Evolutionary conservation across 2,329 filamentous ascomycete species (phyloP), one percentile per base, ranked within the genome.

Genomic region (Lecanicillium sp.): DNA sequence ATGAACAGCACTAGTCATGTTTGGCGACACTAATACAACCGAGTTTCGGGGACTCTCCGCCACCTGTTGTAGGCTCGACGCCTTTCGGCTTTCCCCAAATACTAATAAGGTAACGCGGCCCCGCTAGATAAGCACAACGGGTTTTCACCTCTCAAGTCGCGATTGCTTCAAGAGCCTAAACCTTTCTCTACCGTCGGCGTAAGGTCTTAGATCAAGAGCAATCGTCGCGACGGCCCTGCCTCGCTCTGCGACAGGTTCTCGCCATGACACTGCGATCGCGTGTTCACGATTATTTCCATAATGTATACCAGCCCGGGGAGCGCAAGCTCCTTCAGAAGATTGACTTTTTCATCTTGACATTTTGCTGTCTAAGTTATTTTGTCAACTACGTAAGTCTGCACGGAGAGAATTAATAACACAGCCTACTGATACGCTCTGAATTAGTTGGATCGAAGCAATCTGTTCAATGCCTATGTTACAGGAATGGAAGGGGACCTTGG

Each of bases 271-370:
- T 43, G 16, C n/a, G 18, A 4, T 35, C 43, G 36, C 45, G 22
- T 27, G 18, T 60, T n/a, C 51, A 53, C 37, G 50, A 52, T 9
- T 62, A 66, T 40, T 45, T 65, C n/a, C 46, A 54, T 35, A 47
- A 42, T 16, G 48, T 57, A 12, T 58, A 62, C 31, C 51, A 54
- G 18, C 59, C 62, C 0, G 60, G 58, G 3, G 65, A 68, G 50
- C 55, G 58, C 22, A 63, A 60, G 42, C 55, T 79, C 20, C 58
- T 80, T 5, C 65, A 63, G 29, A 78, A 75, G 58, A 73, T 78
- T 34, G 76, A 80, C 51, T 79, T 78, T 48, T 80, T 79, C 57
- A 79, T 80, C 47, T 54, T 80, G 32, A 76, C 71, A 0, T 80
- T 80, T 49, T 80, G 76, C 54, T 80, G 75, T 49, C 50, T 80